Evolutionary conservation across 331 rosid genomes (phyloP), one percentile per base, ranked within the genome.

Genomic region (Malus hybrid): DNA sequence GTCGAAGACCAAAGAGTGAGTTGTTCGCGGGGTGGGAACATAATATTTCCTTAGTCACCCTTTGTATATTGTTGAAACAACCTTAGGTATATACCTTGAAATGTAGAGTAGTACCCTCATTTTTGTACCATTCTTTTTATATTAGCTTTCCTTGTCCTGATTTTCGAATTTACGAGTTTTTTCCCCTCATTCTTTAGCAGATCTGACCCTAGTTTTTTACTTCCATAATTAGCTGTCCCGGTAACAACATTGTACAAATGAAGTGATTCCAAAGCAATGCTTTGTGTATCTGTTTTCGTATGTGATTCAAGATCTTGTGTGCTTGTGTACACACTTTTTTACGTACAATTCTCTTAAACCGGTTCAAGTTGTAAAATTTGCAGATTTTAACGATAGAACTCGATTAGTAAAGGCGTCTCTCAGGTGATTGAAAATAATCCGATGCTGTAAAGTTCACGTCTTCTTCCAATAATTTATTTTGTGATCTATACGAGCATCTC

Each of bases 51-150:
- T 14, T 59, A 36, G 63, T 83, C 93, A 85, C 90, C 93, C 93
- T 81, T 48, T 88, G 90, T 84, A 89, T 84, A 93, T 72, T 87
- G 83, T 67, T 80, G 46, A 77, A 50, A 77, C 76, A 69, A 79
- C 73, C 79, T 65, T 80, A 71, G 85, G 81, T 50, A 75, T 80
- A 70, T 42, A 42, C 48, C 76, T 36, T 46, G 77, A 76, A 73
- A 72, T 80, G 86, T 86, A 88, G 82, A 78, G 81, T 86, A 84
- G 89, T 74, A 73, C 63, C 68, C 14, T 63, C 74, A 50, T 74
- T 73, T 81, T 84, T 81, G 88, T 75, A 44, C 73, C 90, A 90
- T 91, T 90, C 90, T 91, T 89, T 91, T 85, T 86, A 85, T 77
- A 86, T 86, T 79, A 79, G 81, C 63, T 71, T 80, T 72, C 73